These are phyloP conservation scores for Neoboletus brunneissimus DNA, from an alignment of 768 basidiomycete genomes.

Conservation along the genomic window DNA sequence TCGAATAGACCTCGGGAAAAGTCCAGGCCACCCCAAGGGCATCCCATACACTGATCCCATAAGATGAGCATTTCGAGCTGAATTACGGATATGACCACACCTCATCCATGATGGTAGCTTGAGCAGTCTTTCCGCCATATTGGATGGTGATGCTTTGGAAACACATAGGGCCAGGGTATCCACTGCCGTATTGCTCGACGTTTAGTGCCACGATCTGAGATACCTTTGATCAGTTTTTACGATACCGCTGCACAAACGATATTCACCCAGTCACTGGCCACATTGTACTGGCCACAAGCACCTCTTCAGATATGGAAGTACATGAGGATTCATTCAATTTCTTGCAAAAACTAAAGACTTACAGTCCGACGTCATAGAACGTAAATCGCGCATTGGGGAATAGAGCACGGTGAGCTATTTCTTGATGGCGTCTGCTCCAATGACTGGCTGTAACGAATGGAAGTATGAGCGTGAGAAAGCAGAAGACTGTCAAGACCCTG, in stretches of 20 bases:
- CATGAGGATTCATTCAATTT: slow-evolving; percentile 7
- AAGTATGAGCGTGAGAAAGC: slow-evolving; percentile 36
- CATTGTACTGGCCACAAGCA: slow-evolving; percentile 49
- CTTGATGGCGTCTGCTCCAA: slow-evolving; percentile 42
- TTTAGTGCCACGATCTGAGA: slow-evolving; percentile 55
- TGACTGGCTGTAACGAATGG: slow-evolving; percentile 34
- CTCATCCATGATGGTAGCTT: slow-evolving; percentile 62
- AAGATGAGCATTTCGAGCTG: slow-evolving; percentile 1
- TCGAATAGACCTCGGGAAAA: slow-evolving; percentile 64
- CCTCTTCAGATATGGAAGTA: slow-evolving; percentile 38
- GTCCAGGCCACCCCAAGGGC: slow-evolving; percentile 65
- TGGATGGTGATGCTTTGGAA: slow-evolving; percentile 58
- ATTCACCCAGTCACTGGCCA: slow-evolving; percentile 44
- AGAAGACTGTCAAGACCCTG: slow-evolving; percentile 29
- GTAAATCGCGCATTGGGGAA: slow-evolving; percentile 44
- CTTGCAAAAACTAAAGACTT: slow-evolving; percentile 12
- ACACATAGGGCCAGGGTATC: slow-evolving; percentile 67
- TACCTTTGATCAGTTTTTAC: neutral
- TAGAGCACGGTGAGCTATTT: slow-evolving; percentile 46
- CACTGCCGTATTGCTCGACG: slow-evolving; percentile 50
- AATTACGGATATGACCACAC: slow-evolving; percentile 32
- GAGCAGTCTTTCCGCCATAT: slow-evolving; percentile 55
- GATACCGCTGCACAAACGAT: neutral
- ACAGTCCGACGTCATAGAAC: slow-evolving; percentile 58
- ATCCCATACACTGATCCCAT: slow-evolving; percentile 55